A percentile compares a stretch with the other conserved stretches of the same genome.
Conservation (phyloP, 2,329 filamentous ascomycete species). For the Colletotrichum tanaceti region DNA sequence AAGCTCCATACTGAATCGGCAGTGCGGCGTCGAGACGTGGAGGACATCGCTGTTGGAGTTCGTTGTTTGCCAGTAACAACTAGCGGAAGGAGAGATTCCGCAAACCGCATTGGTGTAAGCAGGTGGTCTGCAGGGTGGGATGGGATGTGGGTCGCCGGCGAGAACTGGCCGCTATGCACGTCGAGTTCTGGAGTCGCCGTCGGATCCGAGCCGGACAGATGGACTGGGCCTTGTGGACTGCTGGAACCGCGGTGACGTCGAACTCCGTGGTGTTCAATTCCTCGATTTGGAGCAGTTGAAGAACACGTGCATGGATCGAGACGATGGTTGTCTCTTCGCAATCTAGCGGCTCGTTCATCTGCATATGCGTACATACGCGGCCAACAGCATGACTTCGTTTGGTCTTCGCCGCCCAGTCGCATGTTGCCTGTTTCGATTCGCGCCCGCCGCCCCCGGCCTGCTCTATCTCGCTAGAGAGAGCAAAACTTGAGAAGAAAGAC, state of each 20-base stretch:
- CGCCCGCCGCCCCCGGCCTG: not conserved
- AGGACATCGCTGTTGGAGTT: not conserved
- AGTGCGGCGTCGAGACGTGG: not conserved
- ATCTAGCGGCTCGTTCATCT: conserved; percentile 17
- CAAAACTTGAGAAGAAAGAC: not conserved
- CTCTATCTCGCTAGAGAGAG: not conserved
- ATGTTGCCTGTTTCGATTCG: conserved; percentile 23
- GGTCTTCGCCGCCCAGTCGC: not conserved
- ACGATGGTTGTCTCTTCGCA: conserved; percentile 29
- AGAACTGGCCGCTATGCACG: not conserved
- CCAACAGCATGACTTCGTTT: conserved; percentile 1
- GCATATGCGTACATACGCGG: not conserved
- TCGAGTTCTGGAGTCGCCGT: conserved; percentile 1
- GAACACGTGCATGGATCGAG: conserved; percentile 11
- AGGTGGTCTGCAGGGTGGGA: conserved; percentile 11
- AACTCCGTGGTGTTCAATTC: not conserved
- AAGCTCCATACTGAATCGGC: not conserved
- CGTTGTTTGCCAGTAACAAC: not conserved
- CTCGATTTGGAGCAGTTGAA: not conserved
- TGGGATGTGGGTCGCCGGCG: conserved; percentile 27
- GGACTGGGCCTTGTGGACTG: conserved; percentile 3
- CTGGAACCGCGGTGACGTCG: conserved; percentile 5
- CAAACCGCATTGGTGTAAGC: conserved; percentile 16
- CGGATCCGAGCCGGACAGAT: conserved; percentile 18
- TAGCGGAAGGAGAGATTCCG: conserved; percentile 33